A percentile compares a stretch with the other conserved stretches of the same genome.
Conservation (phyloP, 495 filamentous ascomycete genomes). For the Baudoinia panamericana region DNA sequence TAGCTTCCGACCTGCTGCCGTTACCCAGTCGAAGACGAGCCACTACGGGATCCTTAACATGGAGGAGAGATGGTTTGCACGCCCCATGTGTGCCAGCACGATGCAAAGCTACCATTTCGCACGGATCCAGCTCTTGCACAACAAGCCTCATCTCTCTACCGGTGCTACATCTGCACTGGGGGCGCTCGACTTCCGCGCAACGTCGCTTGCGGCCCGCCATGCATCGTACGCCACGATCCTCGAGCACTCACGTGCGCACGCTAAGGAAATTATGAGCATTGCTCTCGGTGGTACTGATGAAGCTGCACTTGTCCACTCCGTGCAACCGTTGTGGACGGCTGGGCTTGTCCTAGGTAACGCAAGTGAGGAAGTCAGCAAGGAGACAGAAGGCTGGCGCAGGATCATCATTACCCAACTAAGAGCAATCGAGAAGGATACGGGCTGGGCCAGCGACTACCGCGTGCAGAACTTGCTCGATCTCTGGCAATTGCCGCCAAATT, state of each 20-base stretch:
- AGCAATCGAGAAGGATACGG: slow-evolving; percentile 46
- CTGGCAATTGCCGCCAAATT: slow-evolving; percentile 30
- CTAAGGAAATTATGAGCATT: slow-evolving; percentile 45
- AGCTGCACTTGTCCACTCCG: slow-evolving; percentile 43
- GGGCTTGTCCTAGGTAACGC: slow-evolving; percentile 41
- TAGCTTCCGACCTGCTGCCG: slow-evolving; percentile 43
- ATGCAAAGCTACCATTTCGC: slow-evolving; percentile 58
- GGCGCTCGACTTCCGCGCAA: slow-evolving; percentile 18
- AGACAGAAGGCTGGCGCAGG: slow-evolving; percentile 34
- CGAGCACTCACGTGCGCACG: slow-evolving; percentile 42
- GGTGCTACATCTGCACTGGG: too few relatives aligned
- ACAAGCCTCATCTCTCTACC: slow-evolving; percentile 48
- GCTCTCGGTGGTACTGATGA: slow-evolving; percentile 42
- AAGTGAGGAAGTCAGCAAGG: slow-evolving; percentile 14
- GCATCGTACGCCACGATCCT: slow-evolving; percentile 43
- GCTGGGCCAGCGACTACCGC: slow-evolving; percentile 53
- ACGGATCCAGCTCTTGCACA: slow-evolving; percentile 46
- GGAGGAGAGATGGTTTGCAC: slow-evolving; percentile 39
- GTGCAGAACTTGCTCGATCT: slow-evolving; percentile 43
- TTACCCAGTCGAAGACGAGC: slow-evolving; percentile 7
- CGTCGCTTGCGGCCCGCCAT: slow-evolving; percentile 35
- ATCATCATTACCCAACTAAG: slow-evolving; percentile 40
- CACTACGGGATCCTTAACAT: slow-evolving; percentile 36
- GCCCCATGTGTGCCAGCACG: slow-evolving; percentile 49
- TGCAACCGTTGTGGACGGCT: slow-evolving; percentile 50